These are phyloP conservation scores for Diaporthe citriasiana DNA, from an alignment of 2,329 filamentous ascomycete species.

Conservation along the genomic window DNA sequence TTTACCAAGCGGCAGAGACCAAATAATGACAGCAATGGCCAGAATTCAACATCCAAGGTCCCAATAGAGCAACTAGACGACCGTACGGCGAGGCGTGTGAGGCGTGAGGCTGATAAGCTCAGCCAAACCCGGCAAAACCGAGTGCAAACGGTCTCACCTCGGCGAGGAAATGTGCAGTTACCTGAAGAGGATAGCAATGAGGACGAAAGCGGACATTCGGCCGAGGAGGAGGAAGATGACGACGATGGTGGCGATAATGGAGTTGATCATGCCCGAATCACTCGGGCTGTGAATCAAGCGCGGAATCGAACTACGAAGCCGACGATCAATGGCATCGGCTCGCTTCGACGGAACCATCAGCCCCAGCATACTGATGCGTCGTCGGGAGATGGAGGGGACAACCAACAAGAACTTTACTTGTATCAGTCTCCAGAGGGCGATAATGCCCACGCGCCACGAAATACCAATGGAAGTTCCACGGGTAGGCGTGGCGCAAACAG, in stretches of 20 bases:
- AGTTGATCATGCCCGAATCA: constrained; percentile 21
- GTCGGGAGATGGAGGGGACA: background rate
- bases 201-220: background rate
- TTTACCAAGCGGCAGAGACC: constrained; percentile 19
- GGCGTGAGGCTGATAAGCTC: constrained; percentile 4
- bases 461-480: background rate
- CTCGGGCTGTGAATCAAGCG: constrained; percentile 32
- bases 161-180: background rate
- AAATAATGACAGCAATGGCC: background rate
- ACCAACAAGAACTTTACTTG: background rate
- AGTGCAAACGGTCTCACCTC: background rate
- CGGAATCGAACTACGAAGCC: background rate
- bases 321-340: constrained; percentile 29
- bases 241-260: background rate
- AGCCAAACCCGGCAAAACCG: background rate
- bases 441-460: background rate
- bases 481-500: background rate
- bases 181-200: background rate
- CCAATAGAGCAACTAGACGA: background rate
- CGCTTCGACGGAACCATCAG: background rate
- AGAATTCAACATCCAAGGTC: background rate
- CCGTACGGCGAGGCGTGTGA: constrained; percentile 12
- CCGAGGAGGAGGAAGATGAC: constrained; percentile 30
- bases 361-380: background rate
- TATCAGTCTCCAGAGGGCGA: background rate